phyloP scores from a whole-genome alignment of 371 early-diverging fungal genomes.

The Mucor plumbeus region DNA sequence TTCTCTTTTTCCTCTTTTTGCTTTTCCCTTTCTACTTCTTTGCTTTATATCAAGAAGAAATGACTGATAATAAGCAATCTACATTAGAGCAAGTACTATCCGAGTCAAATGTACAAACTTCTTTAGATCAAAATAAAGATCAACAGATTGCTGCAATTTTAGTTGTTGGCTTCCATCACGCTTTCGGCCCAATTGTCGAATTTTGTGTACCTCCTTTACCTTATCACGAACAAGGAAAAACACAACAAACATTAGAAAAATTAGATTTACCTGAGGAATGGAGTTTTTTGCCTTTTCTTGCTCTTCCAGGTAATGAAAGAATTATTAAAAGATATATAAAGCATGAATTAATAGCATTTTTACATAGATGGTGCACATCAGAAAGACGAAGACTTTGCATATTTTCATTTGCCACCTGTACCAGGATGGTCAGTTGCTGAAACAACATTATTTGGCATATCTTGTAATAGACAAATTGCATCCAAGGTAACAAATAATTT shows the following conservation, averaged over 20 bases:
- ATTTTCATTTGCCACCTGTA: constrained; percentile 85
- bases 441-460: constrained; percentile 80
- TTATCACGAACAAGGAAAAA: constrained; percentile 22
- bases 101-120: not conserved
- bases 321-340: not conserved
- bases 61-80: not conserved
- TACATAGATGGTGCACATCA: constrained; percentile 82
- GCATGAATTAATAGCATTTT: not conserved
- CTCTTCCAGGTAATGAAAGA: constrained; percentile 61
- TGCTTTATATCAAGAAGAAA: not conserved
- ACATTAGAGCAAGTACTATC: not conserved
- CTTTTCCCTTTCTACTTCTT: not conserved
- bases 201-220: constrained; percentile 79
- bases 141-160: constrained; percentile 53
- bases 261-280: constrained; percentile 81
- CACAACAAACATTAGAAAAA: constrained; percentile 45
- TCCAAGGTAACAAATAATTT: constrained; percentile 42
- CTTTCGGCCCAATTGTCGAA: constrained; percentile 73
- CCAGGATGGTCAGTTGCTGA: constrained; percentile 65
- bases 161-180: constrained; percentile 65
- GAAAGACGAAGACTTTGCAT: constrained; percentile 83
- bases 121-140: constrained; percentile 40
- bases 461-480: constrained; percentile 85
- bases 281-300: constrained; percentile 76
- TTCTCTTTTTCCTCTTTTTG: not conserved